Conservation (phyloP, 176 grass and related monocot genomes). For the Lolium multiflorum region DNA sequence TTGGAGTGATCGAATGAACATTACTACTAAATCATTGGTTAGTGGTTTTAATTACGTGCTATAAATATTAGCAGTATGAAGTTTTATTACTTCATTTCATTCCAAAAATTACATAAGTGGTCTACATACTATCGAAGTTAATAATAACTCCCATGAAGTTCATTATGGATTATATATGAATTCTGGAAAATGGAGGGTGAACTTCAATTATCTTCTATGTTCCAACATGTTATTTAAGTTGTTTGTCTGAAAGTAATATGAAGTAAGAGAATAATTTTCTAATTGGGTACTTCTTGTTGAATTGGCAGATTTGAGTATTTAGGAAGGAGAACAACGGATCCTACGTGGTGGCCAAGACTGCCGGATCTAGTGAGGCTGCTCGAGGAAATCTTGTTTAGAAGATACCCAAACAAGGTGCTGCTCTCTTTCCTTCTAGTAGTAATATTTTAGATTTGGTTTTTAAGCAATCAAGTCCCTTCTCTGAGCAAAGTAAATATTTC, state of each 20-base stretch:
- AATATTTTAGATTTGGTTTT: slow-evolving; percentile 18
- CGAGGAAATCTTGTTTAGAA: slow-evolving; percentile 58
- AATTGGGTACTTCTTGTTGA: background rate
- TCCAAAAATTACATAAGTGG: background rate
- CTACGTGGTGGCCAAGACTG: slow-evolving; percentile 35
- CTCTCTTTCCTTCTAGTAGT: background rate
- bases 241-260: no score
- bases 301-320: slow-evolving; percentile 14
- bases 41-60: no score
- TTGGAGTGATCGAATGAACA: background rate
- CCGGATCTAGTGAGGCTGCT: slow-evolving; percentile 43
- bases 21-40: background rate
- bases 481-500: slow-evolving; percentile 10
- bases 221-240: no score
- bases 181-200: background rate
- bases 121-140: background rate
- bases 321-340: slow-evolving; percentile 28
- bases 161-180: background rate
- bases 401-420: slow-evolving; percentile 60
- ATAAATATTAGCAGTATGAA: background rate
- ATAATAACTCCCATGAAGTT: background rate
- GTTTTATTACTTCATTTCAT: slow-evolving; percentile 1
- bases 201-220: background rate
- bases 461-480: slow-evolving; percentile 23
- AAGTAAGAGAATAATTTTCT: no score